phyloP scores from a whole-genome alignment of 2,329 filamentous ascomycete species.

The Penicillium sp. region DNA sequence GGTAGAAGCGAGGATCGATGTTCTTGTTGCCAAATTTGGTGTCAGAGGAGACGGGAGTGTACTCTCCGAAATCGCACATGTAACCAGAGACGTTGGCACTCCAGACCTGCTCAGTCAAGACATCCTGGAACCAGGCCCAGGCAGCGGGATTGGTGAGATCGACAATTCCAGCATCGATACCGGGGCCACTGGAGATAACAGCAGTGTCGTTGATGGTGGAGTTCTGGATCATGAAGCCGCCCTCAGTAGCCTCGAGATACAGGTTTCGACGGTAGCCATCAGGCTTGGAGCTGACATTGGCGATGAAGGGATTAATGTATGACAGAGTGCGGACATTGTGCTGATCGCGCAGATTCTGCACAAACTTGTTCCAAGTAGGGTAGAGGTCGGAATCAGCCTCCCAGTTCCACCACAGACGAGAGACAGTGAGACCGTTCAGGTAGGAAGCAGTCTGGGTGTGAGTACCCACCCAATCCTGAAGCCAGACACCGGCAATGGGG shows the following conservation, averaged over 20 bases:
- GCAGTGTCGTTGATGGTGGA: constrained; percentile 33
- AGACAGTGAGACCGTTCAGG: constrained; percentile 29
- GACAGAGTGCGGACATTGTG: constrained; percentile 32
- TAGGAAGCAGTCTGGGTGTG: constrained; percentile 35
- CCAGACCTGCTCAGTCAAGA: constrained; percentile 35
- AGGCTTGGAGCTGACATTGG: constrained; percentile 36
- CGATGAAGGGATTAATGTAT: constrained; percentile 38
- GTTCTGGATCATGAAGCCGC: constrained; percentile 35
- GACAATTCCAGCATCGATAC: constrained; percentile 38
- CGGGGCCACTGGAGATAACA: constrained; percentile 37
- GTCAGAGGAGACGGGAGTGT: constrained; percentile 30
- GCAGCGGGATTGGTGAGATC: constrained; percentile 37
- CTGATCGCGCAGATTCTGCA: constrained; percentile 31
- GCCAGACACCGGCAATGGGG: constrained; percentile 38
- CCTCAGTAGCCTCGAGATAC: constrained; percentile 32
- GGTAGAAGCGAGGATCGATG: constrained; percentile 31
- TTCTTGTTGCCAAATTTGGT: constrained; percentile 29
- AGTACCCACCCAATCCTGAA: constrained; percentile 40
- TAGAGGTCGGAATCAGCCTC: constrained; percentile 36
- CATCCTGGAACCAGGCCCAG: constrained; percentile 33
- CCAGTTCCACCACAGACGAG: constrained; percentile 43
- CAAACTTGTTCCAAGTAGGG: constrained; percentile 36
- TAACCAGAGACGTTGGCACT: constrained; percentile 36
- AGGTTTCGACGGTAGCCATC: constrained; percentile 33
- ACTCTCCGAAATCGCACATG: constrained; percentile 42